Conservation (phyloP, 352 stramenopile species). For the Blastocystis sp. region DNA sequence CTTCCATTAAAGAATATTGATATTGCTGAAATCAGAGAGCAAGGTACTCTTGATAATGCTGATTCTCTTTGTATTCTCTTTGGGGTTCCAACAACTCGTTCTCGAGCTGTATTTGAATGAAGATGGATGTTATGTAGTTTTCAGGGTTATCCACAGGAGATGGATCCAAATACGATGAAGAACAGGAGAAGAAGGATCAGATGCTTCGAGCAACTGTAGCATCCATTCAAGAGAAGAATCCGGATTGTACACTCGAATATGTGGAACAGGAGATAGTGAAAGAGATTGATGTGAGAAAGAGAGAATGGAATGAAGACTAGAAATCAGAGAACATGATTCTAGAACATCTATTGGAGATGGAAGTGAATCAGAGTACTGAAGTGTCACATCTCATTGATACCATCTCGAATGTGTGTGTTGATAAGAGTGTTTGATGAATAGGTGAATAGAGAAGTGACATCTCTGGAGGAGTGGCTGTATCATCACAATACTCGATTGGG, state of each 20-base stretch:
- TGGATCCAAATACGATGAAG: background rate
- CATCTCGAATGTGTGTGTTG: background rate
- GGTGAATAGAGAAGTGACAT: background rate
- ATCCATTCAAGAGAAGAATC: background rate
- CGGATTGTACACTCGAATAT: background rate
- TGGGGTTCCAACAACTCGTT: background rate
- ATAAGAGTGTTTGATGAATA: background rate
- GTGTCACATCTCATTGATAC: background rate
- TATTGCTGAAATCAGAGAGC: background rate
- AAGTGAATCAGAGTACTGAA: background rate
- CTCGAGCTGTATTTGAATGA: background rate
- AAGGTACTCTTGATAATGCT: background rate
- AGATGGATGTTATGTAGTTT: background rate
- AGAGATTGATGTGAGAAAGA: background rate
- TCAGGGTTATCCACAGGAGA: background rate
- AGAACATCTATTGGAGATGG: conserved; percentile 53
- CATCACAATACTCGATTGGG: conserved; percentile 25
- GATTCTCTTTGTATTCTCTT: conserved; percentile 24
- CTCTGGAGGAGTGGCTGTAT: conserved; percentile 22
- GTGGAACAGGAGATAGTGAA: conserved; percentile 2
- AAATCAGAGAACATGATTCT: conserved; percentile 43
- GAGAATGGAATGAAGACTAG: background rate
- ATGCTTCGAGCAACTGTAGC: background rate
- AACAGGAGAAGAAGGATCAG: background rate
- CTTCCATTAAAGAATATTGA: conserved; percentile 39